Base-by-base conservation (phyloP, 2,329 filamentous ascomycete species). In the Monosporascus ibericus region DNA sequence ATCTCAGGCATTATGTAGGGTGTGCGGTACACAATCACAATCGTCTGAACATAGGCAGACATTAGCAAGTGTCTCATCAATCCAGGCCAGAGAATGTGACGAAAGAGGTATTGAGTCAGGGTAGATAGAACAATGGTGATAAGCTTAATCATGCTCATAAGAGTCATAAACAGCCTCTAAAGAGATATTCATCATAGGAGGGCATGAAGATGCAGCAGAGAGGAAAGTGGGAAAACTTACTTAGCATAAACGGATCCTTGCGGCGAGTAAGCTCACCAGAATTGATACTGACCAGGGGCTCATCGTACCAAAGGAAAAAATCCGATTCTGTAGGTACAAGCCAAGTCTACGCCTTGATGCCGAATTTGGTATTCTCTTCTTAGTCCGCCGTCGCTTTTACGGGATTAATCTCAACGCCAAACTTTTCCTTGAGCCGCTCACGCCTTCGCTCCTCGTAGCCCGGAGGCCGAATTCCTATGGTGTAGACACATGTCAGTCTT, bases 361-460 rank as follows among this genome's bases (percentile, higher is more conserved):
- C 42, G 39, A 39, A 36, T 22, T 30, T 34, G 44, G n/a, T 38
- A 48, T 49, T 47, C 9, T 22, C 30, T 25, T 38, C 48, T 56
- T 64, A 69, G 58, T 81, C 74, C 58, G 72, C 69, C 47, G 72
- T 73, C 44, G 79, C 76, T 53, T 71, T 79, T 60, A 86, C 81
- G 51, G 84, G 80, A 65, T 86, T 82, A 65, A 96, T 85, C 60
- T 95, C 90, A 65, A 95, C 82, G 54, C 91, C 90, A 66, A 96
- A 96, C 71, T 85, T 89, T 72, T 90, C 86, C 80, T 89, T 86
- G 70, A 96, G 80, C 63, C 89, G 81, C 75, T 91, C 78, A 60
- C 84, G 82, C 70, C 92, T 85, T 70, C 92, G 80, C 77, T 95
- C 89, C 62, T 89, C 87, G 68, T 94, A 96, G 49, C 90, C 90